Conservation (phyloP, 179 eudicot species). For the Spergularia azorica region DNA sequence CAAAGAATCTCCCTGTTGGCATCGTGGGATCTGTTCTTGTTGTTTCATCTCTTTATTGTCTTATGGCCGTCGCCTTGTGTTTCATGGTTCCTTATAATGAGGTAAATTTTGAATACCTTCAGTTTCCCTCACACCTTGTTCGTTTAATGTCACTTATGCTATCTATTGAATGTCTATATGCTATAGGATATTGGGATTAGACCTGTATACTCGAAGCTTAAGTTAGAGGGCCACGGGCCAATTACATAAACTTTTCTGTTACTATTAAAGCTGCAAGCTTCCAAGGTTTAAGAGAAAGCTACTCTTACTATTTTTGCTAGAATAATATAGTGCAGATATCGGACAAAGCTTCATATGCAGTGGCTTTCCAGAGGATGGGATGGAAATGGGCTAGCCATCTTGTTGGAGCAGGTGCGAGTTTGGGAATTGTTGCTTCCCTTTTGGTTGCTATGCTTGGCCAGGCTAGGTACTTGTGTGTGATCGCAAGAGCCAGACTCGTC, state of each 20-base stretch:
- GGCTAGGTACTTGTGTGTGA: slow-evolving; percentile 85
- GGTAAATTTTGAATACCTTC: slow-evolving; percentile 26
- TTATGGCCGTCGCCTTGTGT: slow-evolving; percentile 74
- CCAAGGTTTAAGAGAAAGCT: no score
- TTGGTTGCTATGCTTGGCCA: slow-evolving; percentile 93
- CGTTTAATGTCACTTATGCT: no score
- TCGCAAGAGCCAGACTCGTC: slow-evolving; percentile 76
- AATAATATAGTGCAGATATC: slow-evolving; percentile 44
- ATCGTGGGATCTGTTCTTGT: slow-evolving; percentile 77
- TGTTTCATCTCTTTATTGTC: slow-evolving; percentile 73
- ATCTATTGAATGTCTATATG: no score
- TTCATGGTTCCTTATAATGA: slow-evolving; percentile 62
- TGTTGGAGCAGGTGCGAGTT: slow-evolving; percentile 79
- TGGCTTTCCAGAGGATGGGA: slow-evolving; percentile 67
- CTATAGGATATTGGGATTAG: no score
- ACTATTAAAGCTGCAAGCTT: no score
- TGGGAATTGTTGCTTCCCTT: slow-evolving; percentile 80
- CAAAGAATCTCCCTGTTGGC: slow-evolving; percentile 68
- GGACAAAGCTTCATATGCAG: slow-evolving; percentile 62
- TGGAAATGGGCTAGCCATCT: slow-evolving; percentile 89
- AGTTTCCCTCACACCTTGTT: not conserved
- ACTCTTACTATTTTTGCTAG: no score
- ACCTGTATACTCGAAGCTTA: no score
- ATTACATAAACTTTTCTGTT: no score
- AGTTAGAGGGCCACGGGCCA: no score